Evolutionary conservation across 768 basidiomycete species (phyloP).

Genomic region (Nevesoporus exiguus): DNA sequence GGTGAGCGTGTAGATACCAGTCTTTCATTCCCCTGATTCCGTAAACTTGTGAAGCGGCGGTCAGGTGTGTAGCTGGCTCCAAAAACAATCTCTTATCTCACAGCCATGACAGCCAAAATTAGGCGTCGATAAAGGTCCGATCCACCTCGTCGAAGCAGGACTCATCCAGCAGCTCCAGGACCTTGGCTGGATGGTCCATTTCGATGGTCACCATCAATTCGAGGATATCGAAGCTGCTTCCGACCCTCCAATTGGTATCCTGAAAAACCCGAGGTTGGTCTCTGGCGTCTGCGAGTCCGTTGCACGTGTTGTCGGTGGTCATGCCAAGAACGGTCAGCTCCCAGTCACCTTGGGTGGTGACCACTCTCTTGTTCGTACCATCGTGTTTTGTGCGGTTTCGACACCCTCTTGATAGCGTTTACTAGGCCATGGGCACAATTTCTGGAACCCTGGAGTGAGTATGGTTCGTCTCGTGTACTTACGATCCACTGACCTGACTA

Average conservation of each 20-base stretch:
- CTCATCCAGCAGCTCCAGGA: conserved; percentile 69
- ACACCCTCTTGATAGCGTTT: conserved; percentile 1
- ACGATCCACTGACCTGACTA: conserved; percentile 3
- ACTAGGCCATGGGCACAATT: conserved; percentile 88
- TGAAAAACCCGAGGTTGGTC: conserved; percentile 90
- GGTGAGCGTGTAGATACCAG: conserved; percentile 46
- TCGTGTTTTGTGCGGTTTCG: conserved; percentile 2
- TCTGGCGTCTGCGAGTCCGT: conserved; percentile 79
- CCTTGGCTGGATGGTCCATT: conserved; percentile 87
- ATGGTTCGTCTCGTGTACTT: not conserved
- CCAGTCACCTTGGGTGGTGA: conserved; percentile 94
- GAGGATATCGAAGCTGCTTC: conserved; percentile 58
- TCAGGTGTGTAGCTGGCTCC: conserved; percentile 23
- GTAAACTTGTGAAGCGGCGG: conserved; percentile 26
- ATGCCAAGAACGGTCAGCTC: conserved; percentile 74
- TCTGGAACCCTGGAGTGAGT: conserved; percentile 78
- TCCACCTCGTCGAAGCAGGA: conserved; percentile 84
- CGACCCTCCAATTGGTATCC: conserved; percentile 72
- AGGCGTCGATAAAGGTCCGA: conserved; percentile 87
- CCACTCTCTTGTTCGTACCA: conserved; percentile 74
- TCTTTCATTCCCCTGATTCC: conserved; percentile 6
- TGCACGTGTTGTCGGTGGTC: conserved; percentile 68
- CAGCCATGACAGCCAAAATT: conserved; percentile 51
- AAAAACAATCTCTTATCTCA: conserved; percentile 12
- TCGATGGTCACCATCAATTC: conserved; percentile 89